Percentiles rank a stretch among this genome's conserved stretches.
phyloP scores from a whole-genome alignment of 768 basidiomycete species.

The Podaxis sp. region DNA sequence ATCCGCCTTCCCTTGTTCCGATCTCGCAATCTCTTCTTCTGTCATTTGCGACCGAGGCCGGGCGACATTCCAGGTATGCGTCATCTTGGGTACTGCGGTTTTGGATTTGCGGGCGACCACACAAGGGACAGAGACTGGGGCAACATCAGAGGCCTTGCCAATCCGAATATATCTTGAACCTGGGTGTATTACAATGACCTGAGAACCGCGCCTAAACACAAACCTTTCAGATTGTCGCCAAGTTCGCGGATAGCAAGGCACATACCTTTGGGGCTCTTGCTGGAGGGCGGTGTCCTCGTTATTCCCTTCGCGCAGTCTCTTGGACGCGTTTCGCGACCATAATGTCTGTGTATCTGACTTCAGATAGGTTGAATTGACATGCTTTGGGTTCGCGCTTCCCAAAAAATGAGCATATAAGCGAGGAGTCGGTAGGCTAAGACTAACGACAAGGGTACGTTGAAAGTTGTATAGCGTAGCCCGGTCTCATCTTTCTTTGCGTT shows the following conservation, averaged over 20 bases:
- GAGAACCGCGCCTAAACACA: slow-evolving; percentile 62
- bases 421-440: slow-evolving; percentile 20
- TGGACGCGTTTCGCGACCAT: slow-evolving; percentile 61
- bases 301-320: slow-evolving; percentile 13
- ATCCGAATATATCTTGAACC: slow-evolving; percentile 75
- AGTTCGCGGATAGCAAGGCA: neutral
- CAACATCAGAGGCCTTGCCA: slow-evolving; percentile 76
- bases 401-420: slow-evolving; percentile 4
- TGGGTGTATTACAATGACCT: slow-evolving; percentile 78
- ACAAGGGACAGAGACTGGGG: slow-evolving; percentile 64
- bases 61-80: slow-evolving; percentile 24
- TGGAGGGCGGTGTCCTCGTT: slow-evolving; percentile 6
- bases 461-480: slow-evolving; percentile 78
- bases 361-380: slow-evolving; percentile 74
- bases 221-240: neutral
- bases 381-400: slow-evolving; percentile 74
- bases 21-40: neutral
- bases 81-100: slow-evolving; percentile 39
- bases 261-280: slow-evolving; percentile 12
- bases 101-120: slow-evolving; percentile 71
- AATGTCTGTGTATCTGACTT: slow-evolving; percentile 73
- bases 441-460: slow-evolving; percentile 77
- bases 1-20: slow-evolving; percentile 14
- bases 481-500: slow-evolving; percentile 81
- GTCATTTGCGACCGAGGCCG: slow-evolving; percentile 8